Evolutionary conservation across 192 early-diverging fungal species (phyloP), one percentile per base, ranked within the genome.

Genomic region (Gonapodya sp.): DNA sequence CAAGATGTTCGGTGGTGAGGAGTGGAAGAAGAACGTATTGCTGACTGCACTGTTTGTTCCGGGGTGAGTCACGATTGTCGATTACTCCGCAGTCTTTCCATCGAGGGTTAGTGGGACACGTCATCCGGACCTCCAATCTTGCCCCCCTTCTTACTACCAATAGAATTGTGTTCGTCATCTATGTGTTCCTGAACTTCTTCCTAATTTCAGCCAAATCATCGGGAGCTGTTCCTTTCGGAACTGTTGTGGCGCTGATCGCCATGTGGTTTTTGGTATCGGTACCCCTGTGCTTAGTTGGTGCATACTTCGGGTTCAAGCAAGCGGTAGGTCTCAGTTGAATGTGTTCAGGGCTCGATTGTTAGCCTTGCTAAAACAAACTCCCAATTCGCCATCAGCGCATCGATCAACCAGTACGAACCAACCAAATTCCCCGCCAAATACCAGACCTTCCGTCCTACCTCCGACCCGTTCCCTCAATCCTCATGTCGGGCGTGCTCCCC

Each of bases 361-460:
- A 36, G 35, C 80, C 18, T 35, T 31, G n/a, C 31, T 18, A 73
- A 34, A 14, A 16, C 33, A n/a, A 2, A 2, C 36, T 78, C n/a
- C 34, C 2, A 78, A 78, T 78, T 24, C 24, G 36, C 64, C 46
- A 36, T 18, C 88, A 84, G 1, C 86, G 86, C n/a, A 92, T 95
- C 83, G 93, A 95, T 79, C 92, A 95, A 46, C 97, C 96, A 24
- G 93, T 95, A 35, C 89, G 95, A 24, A 95, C 96, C 0, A 95
- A 95, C 83, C 93, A 94, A 36, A 97, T 97, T 74, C 96, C 97
- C 36, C 90, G 97, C 1, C 93, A 95, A 72, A 93, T 97, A 34
- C 97, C 97, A 0, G 89, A 93, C 34, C 93, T 93, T 84, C 86
- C 92, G 18, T 87, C 86, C 79, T 97, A 96, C 82, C 86, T 96